Evolutionary conservation across 345 rosid species (phyloP), one percentile per base, ranked within the genome.

Genomic region (Lepidium africanum): DNA sequence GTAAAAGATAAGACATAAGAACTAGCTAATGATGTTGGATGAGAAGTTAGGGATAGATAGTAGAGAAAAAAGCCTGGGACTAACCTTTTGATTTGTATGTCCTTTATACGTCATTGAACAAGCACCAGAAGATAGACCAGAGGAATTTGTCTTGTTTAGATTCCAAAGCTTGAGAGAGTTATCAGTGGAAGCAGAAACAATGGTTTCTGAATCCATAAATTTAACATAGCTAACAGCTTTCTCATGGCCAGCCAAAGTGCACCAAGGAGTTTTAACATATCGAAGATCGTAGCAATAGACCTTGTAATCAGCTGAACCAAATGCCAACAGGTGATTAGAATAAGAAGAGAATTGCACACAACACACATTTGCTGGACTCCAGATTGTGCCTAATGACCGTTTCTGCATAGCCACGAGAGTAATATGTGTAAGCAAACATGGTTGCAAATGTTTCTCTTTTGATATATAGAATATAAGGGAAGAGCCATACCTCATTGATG

Each of bases 151-250:
- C 75, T 84, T 86, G 60, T 64, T 78, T 39, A 92, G 84, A 84
- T 88, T 83, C 98, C 98, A 92, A 52, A 83, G 82, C 88, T 87
- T 92, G 71, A 92, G 68, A 46, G 88, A 80, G 80, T 84, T 90
- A 82, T 92, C 98, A 25, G 97, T 92, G 49, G 98, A 92, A 40
- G 98, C 97, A 69, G 98, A 85, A 53, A 90, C 93, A 23, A 92
- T 64, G 79, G 91, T 90, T 47, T 81, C 88, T 43, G 85, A 78
- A 75, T 92, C 96, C 77, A 88, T 77, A 71, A 92, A 90, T 62
- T 90, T 88, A 48, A 86, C 96, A 71, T 88, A 86, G 85, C 98
- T 92, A 72, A 90, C 91, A 69, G 98, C 76, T 78, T 88, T 92
- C 57, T 80, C 87, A 65, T 90, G 98, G 59, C 90, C 87, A 66